Evolutionary conservation across 352 stramenopile genomes (phyloP).

Genomic region (Globisporangium lucens): DNA sequence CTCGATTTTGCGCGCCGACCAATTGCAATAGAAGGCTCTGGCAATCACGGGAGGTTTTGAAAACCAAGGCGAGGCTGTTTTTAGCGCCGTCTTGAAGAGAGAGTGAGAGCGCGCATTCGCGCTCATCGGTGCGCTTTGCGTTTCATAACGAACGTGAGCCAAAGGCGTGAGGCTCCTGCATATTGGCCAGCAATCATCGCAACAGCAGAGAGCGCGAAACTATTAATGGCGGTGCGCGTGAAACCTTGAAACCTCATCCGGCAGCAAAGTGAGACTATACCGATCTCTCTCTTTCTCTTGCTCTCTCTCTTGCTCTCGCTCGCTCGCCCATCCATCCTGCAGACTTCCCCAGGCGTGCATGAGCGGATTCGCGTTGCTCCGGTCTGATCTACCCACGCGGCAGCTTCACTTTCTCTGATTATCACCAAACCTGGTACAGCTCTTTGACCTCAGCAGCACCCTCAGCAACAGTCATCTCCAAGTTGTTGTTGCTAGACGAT

Average conservation of each 20-base stretch:
- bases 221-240: conserved; percentile 10
- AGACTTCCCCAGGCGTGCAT: conserved; percentile 6
- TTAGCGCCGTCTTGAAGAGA: conserved; percentile 8
- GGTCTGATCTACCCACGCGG: conserved; percentile 2
- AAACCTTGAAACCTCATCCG: conserved; percentile 9
- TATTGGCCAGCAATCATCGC: background rate
- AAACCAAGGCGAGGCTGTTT: conserved; percentile 8
- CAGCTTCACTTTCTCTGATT: background rate
- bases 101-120: background rate
- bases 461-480: background rate
- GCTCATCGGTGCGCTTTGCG: background rate
- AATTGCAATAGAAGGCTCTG: too few species aligned
- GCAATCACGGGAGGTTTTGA: background rate
- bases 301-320: background rate
- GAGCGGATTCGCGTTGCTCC: conserved; percentile 12
- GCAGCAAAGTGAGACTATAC: background rate
- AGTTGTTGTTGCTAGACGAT: conserved; percentile 21
- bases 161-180: background rate
- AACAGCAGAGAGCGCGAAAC: background rate
- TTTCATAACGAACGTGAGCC: conserved; percentile 25
- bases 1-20: too few species aligned
- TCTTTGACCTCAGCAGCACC: background rate
- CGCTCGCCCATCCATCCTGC: background rate
- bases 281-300: too few species aligned
- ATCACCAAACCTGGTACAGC: background rate